Evolutionary conservation across 2,329 filamentous ascomycete genomes (phyloP).

Genomic region (Xylaria digitata): DNA sequence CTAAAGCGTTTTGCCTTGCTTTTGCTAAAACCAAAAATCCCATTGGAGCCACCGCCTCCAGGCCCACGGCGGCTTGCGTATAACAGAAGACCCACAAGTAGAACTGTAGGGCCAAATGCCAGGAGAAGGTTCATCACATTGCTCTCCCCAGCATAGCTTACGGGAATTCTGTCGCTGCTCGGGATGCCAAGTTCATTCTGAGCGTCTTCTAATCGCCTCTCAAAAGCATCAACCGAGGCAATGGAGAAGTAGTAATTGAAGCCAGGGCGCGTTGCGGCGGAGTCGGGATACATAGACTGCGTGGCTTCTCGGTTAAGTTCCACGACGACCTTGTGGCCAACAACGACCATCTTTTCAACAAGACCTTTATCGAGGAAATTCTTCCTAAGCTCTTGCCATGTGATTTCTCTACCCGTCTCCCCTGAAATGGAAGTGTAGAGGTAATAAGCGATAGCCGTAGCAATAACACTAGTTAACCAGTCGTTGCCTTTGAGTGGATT

Average conservation of each 20-base stretch:
- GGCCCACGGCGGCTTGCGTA: slow-evolving; percentile 80
- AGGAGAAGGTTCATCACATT: slow-evolving; percentile 78
- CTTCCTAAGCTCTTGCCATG: slow-evolving; percentile 95
- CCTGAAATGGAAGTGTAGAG: slow-evolving; percentile 58
- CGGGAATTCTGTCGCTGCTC: slow-evolving; percentile 86
- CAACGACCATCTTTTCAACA: slow-evolving; percentile 90
- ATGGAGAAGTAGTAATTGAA: slow-evolving; percentile 96
- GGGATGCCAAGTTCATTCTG: slow-evolving; percentile 90
- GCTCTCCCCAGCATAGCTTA: slow-evolving; percentile 85
- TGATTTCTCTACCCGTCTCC: slow-evolving; percentile 77
- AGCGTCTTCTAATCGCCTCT: slow-evolving; percentile 86
- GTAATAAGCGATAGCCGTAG: slow-evolving; percentile 56
- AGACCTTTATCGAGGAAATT: slow-evolving; percentile 96
- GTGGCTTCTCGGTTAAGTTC: slow-evolving; percentile 81
- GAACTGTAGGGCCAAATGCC: slow-evolving; percentile 84
- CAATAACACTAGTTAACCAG: slow-evolving; percentile 65
- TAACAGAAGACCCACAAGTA: slow-evolving; percentile 85
- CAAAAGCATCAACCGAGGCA: slow-evolving; percentile 92
- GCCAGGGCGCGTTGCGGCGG: slow-evolving; percentile 72
- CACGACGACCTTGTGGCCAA: slow-evolving; percentile 81
- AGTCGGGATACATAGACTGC: slow-evolving; percentile 79
- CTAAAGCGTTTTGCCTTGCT: slow-evolving; percentile 98
- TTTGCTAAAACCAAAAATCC: slow-evolving; percentile 96
- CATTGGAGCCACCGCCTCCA: slow-evolving; percentile 74
- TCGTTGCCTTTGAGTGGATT: slow-evolving; percentile 44